Conservation (phyloP, 768 basidiomycete genomes). For the Mycena vitilis region DNA sequence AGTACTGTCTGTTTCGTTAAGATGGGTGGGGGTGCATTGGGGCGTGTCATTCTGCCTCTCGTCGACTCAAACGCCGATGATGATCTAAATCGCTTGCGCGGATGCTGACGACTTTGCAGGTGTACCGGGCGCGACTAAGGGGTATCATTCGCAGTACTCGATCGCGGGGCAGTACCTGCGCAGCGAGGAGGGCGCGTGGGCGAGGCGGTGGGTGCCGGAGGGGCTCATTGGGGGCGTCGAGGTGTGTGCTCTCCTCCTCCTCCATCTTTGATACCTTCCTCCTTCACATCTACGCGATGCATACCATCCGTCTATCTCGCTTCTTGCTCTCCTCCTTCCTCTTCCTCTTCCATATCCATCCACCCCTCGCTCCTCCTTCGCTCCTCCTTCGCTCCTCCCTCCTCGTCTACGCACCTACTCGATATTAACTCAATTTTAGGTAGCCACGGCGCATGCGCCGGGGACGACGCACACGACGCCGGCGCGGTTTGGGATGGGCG, state of each 20-base stretch:
- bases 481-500: constrained; percentile 41
- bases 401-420: not conserved
- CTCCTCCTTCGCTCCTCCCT: not conserved
- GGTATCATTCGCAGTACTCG: constrained; percentile 37
- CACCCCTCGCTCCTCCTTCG: not conserved
- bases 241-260: not conserved
- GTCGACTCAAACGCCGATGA: too few species aligned
- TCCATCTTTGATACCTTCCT: too few species aligned
- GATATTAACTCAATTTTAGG: not conserved
- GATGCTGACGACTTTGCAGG: too few species aligned
- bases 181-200: constrained; percentile 24
- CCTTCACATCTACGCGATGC: too few species aligned
- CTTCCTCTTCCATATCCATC: not conserved
- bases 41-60: too few species aligned
- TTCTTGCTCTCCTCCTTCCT: not conserved
- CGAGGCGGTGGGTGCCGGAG: constrained; percentile 41
- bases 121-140: not conserved
- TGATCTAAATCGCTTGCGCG: too few species aligned
- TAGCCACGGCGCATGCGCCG: not conserved
- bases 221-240: constrained; percentile 30
- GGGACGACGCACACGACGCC: constrained; percentile 34
- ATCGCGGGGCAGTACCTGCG: constrained; percentile 36
- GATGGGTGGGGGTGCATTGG: too few species aligned
- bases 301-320: too few species aligned
- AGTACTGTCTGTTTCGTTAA: not conserved